Conservation (phyloP, 495 filamentous ascomycete genomes). For the Annulohypoxylon stygium region DNA sequence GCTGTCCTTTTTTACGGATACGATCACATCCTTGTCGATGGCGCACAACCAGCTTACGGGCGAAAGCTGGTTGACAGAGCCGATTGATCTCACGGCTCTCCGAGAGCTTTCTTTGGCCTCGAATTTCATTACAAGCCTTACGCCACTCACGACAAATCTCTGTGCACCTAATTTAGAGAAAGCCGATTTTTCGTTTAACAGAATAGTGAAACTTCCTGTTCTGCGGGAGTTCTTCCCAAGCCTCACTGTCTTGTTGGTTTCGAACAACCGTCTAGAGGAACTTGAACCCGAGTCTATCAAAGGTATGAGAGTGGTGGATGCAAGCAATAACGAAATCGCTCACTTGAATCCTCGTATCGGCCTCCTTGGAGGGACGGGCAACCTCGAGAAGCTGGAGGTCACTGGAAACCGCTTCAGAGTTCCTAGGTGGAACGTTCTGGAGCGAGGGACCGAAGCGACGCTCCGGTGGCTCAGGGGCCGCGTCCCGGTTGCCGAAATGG, state of each 20-base stretch:
- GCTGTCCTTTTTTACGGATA: conserved; percentile 73
- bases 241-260: conserved; percentile 74
- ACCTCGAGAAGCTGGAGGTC: conserved; percentile 70
- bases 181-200: conserved; percentile 85
- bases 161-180: conserved; percentile 77
- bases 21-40: conserved; percentile 80
- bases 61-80: conserved; percentile 69
- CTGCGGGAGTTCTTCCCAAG: conserved; percentile 71
- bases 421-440: conserved; percentile 86
- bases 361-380: conserved; percentile 71
- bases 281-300: conserved; percentile 79
- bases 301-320: conserved; percentile 81
- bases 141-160: conserved; percentile 72
- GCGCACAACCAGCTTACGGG: conserved; percentile 80
- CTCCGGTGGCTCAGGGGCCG: conserved; percentile 84
- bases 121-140: conserved; percentile 75
- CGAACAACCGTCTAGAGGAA: conserved; percentile 80
- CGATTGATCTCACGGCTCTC: conserved; percentile 77
- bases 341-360: conserved; percentile 83
- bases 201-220: conserved; percentile 73
- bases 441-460: conserved; percentile 89
- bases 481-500: conserved; percentile 76
- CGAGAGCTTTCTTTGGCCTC: conserved; percentile 78
- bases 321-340: conserved; percentile 84
- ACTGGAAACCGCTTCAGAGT: conserved; percentile 87